These are phyloP conservation scores for sunflower (Helianthus annuus) DNA, from an alignment of 129 eudicot species.

Conservation along the genomic window HanXRQr2.0-SUNRISE NC_035447.2:105245929-105246428, in stretches of 20 bases:
- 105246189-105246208: constrained; percentile 1
- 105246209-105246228: constrained; percentile 21
- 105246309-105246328: background rate
- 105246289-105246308: background rate
- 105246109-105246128: constrained; percentile 55
- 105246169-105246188: constrained; percentile 21
- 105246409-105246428: background rate
- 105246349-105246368: constrained; percentile 23
- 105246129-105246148: constrained; percentile 23
- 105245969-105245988: constrained; percentile 5
- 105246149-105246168: constrained; percentile 21
- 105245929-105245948: background rate
- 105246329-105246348: background rate
- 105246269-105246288: background rate
- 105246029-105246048: constrained; percentile 29
- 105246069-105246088: constrained; percentile 44
- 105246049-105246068: constrained; percentile 60
- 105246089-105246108: constrained; percentile 51
- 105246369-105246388: constrained; percentile 2
- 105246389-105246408: background rate
- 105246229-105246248: constrained; percentile 15
- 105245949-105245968: background rate
- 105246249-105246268: background rate
- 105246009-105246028: constrained; percentile 69
- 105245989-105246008: constrained; percentile 93